Evolutionary conservation across 1,284 basidiomycete genomes (phyloP).

Genomic region (Flammula alnicola): DNA sequence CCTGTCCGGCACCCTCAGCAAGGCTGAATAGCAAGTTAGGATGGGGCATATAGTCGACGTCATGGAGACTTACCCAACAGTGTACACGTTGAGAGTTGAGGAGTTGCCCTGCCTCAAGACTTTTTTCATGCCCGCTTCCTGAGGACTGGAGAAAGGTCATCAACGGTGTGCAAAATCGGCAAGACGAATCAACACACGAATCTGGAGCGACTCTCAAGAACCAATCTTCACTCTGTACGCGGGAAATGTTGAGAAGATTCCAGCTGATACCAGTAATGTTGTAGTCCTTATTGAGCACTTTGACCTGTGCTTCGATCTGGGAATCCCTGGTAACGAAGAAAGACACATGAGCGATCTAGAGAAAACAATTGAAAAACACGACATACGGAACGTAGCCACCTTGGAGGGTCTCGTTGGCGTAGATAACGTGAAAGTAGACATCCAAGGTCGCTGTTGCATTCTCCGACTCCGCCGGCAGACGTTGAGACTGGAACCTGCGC

Average conservation of each 20-base stretch:
- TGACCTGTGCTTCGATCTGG: slow-evolving; percentile 21
- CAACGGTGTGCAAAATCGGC: too few species aligned
- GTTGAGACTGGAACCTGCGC: neutral
- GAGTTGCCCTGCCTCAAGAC: slow-evolving; percentile 32
- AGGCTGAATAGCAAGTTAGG: slow-evolving; percentile 15
- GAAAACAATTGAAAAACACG: neutral
- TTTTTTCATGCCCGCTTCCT: slow-evolving; percentile 30
- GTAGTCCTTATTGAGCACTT: slow-evolving; percentile 22
- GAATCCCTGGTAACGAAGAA: slow-evolving; percentile 5
- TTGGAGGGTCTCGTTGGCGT: slow-evolving; percentile 19
- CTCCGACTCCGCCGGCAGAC: neutral
- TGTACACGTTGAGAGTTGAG: slow-evolving; percentile 38
- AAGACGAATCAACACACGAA: neutral
- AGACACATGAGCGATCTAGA: neutral
- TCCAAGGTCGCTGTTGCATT: slow-evolving; percentile 7
- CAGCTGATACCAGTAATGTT: slow-evolving; percentile 20
- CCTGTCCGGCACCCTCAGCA: slow-evolving; percentile 23
- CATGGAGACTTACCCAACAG: slow-evolving; percentile 26
- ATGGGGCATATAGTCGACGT: neutral
- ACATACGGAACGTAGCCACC: slow-evolving; percentile 28
- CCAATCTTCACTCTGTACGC: slow-evolving; percentile 19
- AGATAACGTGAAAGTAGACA: slow-evolving; percentile 28
- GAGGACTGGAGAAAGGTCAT: slow-evolving; percentile 15
- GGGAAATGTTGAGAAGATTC: slow-evolving; percentile 11
- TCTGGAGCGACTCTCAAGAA: slow-evolving; percentile 20